A percentile compares a stretch with the other conserved stretches of the same genome.
These are phyloP conservation scores for Actinomortierella wolfii DNA, from an alignment of 371 early-diverging fungal genomes.

Conservation along the genomic window DNA sequence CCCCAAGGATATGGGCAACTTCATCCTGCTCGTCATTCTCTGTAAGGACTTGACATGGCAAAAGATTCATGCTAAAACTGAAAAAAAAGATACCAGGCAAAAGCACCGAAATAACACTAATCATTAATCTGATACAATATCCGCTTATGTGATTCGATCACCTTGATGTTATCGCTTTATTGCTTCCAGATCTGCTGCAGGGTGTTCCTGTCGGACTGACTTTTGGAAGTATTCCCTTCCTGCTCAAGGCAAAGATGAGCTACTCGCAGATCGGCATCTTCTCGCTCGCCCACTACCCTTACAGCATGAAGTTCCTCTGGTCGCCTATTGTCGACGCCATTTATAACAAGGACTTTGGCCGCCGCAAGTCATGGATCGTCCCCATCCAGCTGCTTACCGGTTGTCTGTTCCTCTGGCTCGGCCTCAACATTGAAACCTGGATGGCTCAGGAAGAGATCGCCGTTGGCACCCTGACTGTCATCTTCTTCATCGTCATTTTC, in stretches of 20 bases:
- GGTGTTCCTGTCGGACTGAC: conserved; percentile 93
- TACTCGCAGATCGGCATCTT: conserved; percentile 93
- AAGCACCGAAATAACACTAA: background rate
- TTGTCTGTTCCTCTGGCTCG: conserved; percentile 76
- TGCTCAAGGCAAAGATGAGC: conserved; percentile 89
- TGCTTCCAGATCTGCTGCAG: conserved; percentile 78
- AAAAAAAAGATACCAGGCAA: background rate
- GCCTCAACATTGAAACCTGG: conserved; percentile 74
- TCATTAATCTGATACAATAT: background rate
- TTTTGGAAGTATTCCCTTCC: conserved; percentile 91
- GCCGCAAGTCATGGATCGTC: conserved; percentile 98
- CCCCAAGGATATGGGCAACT: conserved; percentile 64
- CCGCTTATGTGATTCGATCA: background rate
- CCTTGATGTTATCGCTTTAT: background rate
- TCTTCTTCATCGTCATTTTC: conserved; percentile 82
- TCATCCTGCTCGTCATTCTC: conserved; percentile 66
- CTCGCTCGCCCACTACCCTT: conserved; percentile 94
- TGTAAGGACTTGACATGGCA: conserved; percentile 52
- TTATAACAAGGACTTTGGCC: conserved; percentile 80
- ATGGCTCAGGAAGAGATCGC: conserved; percentile 68
- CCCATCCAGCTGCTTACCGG: conserved; percentile 91
- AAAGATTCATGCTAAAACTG: background rate
- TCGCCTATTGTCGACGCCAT: conserved; percentile 95
- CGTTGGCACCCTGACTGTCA: conserved; percentile 67
- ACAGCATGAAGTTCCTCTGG: conserved; percentile 91